Evolutionary conservation across 148 eudicot species (phyloP), one percentile per base, ranked within the genome.

Genomic region (Salicornia ramosissima): DNA sequence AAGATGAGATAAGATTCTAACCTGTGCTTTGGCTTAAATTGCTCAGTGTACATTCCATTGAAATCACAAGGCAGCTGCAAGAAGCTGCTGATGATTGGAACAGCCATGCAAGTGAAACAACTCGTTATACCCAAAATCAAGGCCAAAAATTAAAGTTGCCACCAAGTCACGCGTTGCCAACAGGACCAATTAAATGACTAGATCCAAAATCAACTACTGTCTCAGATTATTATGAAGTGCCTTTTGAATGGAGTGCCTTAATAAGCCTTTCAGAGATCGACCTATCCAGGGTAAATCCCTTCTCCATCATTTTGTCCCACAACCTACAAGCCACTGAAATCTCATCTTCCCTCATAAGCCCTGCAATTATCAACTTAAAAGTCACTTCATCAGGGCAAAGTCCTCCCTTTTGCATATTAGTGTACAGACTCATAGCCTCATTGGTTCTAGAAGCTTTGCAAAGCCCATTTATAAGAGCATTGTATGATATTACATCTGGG

Each of bases 231-330:
- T 40, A 43, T n/a, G 29, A 77, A 24, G 71, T 57, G 34, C 64
- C 83, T 57, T 78, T 78, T 56, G 80, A 78, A 55, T 80, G 82
- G 56, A 87, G 80, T 40, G 85, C 86, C 30, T 66, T 81, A 67
- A 85, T 79, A 60, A 95, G 83, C 73, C 83, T 81, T 72, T 84
- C 80, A 1, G 96, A 86, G 56, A 87, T 77, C 72, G 84, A 80
- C 75, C 82, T 72, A 72, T 95, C 93, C 54, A 95, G 85, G 42
- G 99, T 89, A 81, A 82, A 89, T 24, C 99, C 99, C 76, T 87
- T 89, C 66, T 87, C 94, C 96, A 95, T 91, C 99, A 95, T 95
- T 64, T 86, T 78, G 67, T 95, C 96, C 99, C 99, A 95, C 43
- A 91, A 49, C 45, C 71, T 71, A 80, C 93, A 89, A 69, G 99